Evolutionary conservation across 495 filamentous ascomycete species (phyloP).

Genomic region (Halenospora varia): DNA sequence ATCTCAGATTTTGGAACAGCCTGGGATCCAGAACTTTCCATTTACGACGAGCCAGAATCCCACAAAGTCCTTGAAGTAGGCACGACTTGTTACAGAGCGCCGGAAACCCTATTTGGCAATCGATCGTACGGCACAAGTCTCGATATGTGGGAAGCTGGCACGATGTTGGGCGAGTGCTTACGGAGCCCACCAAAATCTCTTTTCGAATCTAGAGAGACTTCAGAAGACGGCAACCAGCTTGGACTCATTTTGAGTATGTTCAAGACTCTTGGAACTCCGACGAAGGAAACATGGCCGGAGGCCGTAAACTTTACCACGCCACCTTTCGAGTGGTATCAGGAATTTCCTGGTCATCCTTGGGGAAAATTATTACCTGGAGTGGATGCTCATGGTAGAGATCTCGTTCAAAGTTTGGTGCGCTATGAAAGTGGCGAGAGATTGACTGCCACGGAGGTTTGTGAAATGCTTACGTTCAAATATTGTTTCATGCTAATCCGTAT

Average conservation of each 20-base stretch:
- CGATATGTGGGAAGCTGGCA: conserved; percentile 90
- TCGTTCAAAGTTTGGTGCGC: conserved; percentile 17
- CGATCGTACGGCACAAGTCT: conserved; percentile 62
- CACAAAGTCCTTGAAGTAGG: conserved; percentile 89
- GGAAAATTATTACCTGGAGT: conserved; percentile 31
- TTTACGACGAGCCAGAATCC: conserved; percentile 55
- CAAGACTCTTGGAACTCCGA: conserved; percentile 80
- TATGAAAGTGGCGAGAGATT: conserved; percentile 25
- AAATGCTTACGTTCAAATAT: too few species aligned
- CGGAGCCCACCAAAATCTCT: conserved; percentile 51
- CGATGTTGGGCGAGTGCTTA: conserved; percentile 69
- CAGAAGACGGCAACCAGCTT: conserved; percentile 87
- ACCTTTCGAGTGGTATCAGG: conserved; percentile 50
- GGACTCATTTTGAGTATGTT: conserved; percentile 89
- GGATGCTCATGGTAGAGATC: conserved; percentile 9
- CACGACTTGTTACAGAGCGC: conserved; percentile 84
- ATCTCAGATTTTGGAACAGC: conserved; percentile 91
- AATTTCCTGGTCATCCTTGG: conserved; percentile 36
- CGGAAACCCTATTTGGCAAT: conserved; percentile 87
- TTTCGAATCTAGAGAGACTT: conserved; percentile 66
- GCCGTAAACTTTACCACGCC: conserved; percentile 41
- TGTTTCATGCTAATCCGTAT: too few species aligned
- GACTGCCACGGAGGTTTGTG: conserved; percentile 16
- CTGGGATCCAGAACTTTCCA: conserved; percentile 61
- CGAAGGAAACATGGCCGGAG: conserved; percentile 70